phyloP scores from a whole-genome alignment of 2,329 filamentous ascomycete species.

The Emydomyces testavorans region DNA sequence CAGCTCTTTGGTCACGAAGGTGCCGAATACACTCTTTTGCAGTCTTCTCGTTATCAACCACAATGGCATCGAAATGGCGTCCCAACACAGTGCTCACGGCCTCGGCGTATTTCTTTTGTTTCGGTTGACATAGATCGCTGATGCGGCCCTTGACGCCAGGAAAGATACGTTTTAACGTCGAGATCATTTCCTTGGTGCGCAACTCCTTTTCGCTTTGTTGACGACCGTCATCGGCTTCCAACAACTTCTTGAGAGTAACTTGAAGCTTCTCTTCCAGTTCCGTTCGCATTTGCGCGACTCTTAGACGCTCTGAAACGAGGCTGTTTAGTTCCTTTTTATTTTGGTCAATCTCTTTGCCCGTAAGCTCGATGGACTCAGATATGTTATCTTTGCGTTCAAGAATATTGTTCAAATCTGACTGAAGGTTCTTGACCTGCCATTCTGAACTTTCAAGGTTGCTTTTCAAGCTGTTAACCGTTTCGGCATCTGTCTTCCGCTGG shows the following conservation, averaged over 20 bases:
- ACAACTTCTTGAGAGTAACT: conserved; percentile 66
- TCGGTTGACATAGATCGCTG: conserved; percentile 84
- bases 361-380: conserved; percentile 52
- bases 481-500: conserved; percentile 81
- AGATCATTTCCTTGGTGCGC: conserved; percentile 69
- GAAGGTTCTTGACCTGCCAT: conserved; percentile 60
- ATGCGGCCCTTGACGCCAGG: conserved; percentile 84
- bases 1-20: conserved; percentile 75
- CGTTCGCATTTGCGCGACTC: conserved; percentile 67
- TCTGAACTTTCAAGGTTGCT: conserved; percentile 74
- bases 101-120: conserved; percentile 92
- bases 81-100: conserved; percentile 88
- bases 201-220: conserved; percentile 75
- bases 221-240: conserved; percentile 72
- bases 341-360: conserved; percentile 63
- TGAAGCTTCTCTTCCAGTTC: conserved; percentile 88
- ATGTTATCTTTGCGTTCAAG: conserved; percentile 55
- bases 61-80: conserved; percentile 82
- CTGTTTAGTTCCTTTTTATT: conserved; percentile 90
- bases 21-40: conserved; percentile 91
- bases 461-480: conserved; percentile 78
- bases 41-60: conserved; percentile 91
- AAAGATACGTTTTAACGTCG: conserved; percentile 77
- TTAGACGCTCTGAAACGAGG: conserved; percentile 69
- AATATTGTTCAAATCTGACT: conserved; percentile 58